These are phyloP conservation scores for Wallacemonas collosoma DNA, from an alignment of 208 protist species.

Conservation along the genomic window DNA sequence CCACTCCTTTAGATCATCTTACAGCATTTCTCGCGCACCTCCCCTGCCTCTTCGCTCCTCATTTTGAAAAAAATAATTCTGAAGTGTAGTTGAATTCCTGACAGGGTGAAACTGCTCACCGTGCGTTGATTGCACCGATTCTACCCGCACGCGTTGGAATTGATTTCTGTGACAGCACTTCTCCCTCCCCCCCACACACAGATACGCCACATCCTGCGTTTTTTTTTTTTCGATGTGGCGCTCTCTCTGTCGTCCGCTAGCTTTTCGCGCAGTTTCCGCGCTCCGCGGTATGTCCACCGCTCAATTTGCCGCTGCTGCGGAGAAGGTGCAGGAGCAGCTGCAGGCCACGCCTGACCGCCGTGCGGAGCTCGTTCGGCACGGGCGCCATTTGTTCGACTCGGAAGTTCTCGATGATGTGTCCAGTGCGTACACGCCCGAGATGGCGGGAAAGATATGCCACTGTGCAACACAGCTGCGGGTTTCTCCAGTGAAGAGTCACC, in stretches of 20 bases:
- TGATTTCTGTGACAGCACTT: too few relatives aligned
- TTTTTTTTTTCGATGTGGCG: slow-evolving; percentile 16
- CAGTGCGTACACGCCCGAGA: slow-evolving; percentile 48
- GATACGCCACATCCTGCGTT: too few relatives aligned
- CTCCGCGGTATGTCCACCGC: slow-evolving; percentile 49
- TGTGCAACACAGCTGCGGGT: slow-evolving; percentile 79
- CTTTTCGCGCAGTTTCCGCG: slow-evolving; percentile 4
- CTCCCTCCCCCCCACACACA: too few relatives aligned
- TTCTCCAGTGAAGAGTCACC: slow-evolving; percentile 58
- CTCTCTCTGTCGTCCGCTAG: slow-evolving; percentile 20
- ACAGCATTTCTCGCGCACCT: too few relatives aligned
- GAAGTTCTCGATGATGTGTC: slow-evolving; percentile 76
- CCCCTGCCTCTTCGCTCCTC: too few relatives aligned
- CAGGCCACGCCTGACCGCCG: slow-evolving; percentile 45
- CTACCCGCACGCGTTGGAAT: too few relatives aligned
- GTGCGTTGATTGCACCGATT: too few relatives aligned
- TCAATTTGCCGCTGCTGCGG: slow-evolving; percentile 64
- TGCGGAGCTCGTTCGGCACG: slow-evolving; percentile 74
- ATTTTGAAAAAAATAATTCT: too few relatives aligned
- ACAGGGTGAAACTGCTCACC: too few relatives aligned
- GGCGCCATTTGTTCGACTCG: slow-evolving; percentile 77
- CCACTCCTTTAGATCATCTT: too few relatives aligned
- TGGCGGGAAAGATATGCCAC: slow-evolving; percentile 67
- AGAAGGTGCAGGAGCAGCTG: slow-evolving; percentile 79
- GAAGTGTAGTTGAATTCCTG: too few relatives aligned